Percentiles rank a stretch among this genome's conserved stretches.
Conservation (phyloP, 495 filamentous ascomycete species). For the Chaetomium tenue region DNA sequence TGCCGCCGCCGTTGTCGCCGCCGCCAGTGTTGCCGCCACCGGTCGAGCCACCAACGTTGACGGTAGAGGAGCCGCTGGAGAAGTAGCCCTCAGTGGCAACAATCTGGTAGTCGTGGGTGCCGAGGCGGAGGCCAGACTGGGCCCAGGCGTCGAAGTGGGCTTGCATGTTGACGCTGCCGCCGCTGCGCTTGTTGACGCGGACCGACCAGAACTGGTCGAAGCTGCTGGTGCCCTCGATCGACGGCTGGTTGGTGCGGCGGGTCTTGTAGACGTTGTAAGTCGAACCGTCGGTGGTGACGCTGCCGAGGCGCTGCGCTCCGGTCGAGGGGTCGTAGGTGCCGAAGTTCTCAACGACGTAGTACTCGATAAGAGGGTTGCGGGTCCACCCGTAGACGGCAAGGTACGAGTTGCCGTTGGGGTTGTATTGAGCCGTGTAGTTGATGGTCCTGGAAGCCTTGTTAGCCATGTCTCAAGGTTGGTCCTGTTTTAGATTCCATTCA, state of each 20-base stretch:
- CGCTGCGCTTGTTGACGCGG: constrained; percentile 48
- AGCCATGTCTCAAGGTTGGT: background rate
- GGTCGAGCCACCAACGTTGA: constrained; percentile 43
- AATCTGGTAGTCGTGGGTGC: constrained; percentile 57
- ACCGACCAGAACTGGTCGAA: constrained; percentile 63
- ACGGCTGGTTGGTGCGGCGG: constrained; percentile 58
- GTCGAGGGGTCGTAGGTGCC: constrained; percentile 57
- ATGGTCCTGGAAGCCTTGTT: constrained; percentile 44
- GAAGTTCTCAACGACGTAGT: constrained; percentile 60
- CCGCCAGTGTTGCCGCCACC: constrained; percentile 14
- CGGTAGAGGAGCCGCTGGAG: constrained; percentile 49
- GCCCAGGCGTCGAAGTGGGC: constrained; percentile 68
- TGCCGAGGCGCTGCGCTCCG: constrained; percentile 51
- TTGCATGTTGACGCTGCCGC: constrained; percentile 48
- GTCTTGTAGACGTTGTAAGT: constrained; percentile 64
- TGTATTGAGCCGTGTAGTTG: constrained; percentile 49
- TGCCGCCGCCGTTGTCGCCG: constrained; percentile 11
- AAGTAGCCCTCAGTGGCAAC: constrained; percentile 58
- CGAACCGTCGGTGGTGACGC: constrained; percentile 56
- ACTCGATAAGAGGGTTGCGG: constrained; percentile 56
- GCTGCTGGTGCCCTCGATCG: constrained; percentile 55
- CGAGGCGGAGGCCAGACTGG: constrained; percentile 49
- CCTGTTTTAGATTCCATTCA: background rate
- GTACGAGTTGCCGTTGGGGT: constrained; percentile 44
- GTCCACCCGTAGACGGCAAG: constrained; percentile 63